phyloP scores from a whole-genome alignment of 345 rosid species.

The Gossypium turneri region DNA sequence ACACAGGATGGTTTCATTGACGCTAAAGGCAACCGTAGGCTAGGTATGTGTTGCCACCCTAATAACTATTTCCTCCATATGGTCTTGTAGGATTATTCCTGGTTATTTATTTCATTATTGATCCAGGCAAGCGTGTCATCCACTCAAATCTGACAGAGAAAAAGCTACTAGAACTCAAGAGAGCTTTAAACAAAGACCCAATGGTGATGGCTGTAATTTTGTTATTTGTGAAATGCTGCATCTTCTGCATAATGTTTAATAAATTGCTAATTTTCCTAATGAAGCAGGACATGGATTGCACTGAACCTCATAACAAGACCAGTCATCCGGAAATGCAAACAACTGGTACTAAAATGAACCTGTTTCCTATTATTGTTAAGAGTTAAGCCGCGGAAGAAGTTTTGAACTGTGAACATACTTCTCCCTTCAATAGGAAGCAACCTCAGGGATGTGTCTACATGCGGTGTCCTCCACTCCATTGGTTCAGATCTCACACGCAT shows the following conservation, averaged over 20 bases:
- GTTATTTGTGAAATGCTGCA: background rate
- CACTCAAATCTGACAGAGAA: constrained; percentile 59
- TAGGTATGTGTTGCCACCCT: constrained; percentile 44
- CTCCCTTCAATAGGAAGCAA: constrained; percentile 32
- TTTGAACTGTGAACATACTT: background rate
- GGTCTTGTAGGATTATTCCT: background rate
- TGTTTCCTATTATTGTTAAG: background rate
- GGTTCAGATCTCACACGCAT: constrained; percentile 96
- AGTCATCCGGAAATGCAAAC: constrained; percentile 22
- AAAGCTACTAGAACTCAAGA: constrained; percentile 76
- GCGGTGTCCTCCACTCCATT: constrained; percentile 78
- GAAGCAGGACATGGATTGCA: constrained; percentile 52
- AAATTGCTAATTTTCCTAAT: background rate
- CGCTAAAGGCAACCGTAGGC: constrained; percentile 72
- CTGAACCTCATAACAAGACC: constrained; percentile 29
- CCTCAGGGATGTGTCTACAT: constrained; percentile 64
- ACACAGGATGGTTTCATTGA: constrained; percentile 68
- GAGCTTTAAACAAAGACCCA: constrained; percentile 40
- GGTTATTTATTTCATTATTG: constrained; percentile 2
- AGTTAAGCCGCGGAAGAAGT: background rate
- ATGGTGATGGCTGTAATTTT: constrained; percentile 42
- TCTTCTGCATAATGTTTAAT: background rate
- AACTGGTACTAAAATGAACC: constrained; percentile 28
- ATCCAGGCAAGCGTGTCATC: constrained; percentile 83
- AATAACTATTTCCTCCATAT: constrained; percentile 12